These are phyloP conservation scores for Pseudisothecium myosuroides DNA, from an alignment of 225 moss, liverwort and hornwort genomes.

Conservation along the genomic window DNA sequence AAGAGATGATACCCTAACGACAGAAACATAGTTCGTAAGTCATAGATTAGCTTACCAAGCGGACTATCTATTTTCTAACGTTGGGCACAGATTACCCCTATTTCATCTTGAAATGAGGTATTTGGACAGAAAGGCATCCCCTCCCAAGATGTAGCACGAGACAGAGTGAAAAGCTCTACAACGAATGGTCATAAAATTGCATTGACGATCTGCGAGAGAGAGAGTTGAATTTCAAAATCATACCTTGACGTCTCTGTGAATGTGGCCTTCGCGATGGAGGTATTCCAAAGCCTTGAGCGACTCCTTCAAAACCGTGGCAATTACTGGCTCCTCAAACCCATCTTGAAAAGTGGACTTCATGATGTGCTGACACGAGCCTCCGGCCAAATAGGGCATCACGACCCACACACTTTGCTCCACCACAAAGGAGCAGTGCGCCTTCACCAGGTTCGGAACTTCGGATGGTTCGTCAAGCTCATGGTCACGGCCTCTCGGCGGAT, in stretches of 20 bases:
- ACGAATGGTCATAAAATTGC: neutral
- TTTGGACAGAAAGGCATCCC: neutral
- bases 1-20: neutral
- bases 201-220: neutral
- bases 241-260: conserved; percentile 90
- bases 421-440: conserved; percentile 82
- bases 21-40: neutral
- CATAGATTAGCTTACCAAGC: neutral
- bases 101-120: neutral
- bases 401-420: conserved; percentile 79
- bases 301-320: conserved; percentile 82
- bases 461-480: conserved; percentile 79
- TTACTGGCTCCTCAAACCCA: conserved; percentile 83
- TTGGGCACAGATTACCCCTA: neutral
- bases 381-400: conserved; percentile 87
- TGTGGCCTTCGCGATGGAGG: conserved; percentile 84
- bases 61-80: neutral
- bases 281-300: conserved; percentile 86
- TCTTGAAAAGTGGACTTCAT: conserved; percentile 81
- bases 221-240: neutral
- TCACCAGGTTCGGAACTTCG: conserved; percentile 80
- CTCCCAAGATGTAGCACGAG: neutral
- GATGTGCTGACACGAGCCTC: conserved; percentile 86
- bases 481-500: conserved; percentile 82
- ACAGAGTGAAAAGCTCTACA: neutral